Base-by-base conservation (phyloP, 768 basidiomycete genomes). In the Clitopilus passeckerianus region DNA sequence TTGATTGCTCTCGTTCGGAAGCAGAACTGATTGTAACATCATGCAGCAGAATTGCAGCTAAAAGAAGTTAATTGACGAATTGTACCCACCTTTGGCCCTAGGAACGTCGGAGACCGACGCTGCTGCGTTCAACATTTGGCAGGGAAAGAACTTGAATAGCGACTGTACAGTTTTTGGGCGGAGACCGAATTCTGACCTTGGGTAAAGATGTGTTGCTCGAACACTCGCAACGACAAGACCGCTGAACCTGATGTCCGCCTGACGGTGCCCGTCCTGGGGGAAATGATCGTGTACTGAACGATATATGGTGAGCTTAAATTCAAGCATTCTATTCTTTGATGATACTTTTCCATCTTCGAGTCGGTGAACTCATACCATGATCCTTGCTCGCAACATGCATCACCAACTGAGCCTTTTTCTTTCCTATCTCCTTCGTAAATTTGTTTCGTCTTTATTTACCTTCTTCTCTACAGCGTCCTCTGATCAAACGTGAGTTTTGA, bases 301-400 rank as follows among this genome's bases (percentile, higher is more conserved):
- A 4, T 30, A 30, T 30, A 60, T 57, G 68, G 80, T 80, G 70
- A 77, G 78, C 53, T 24, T 30, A 4, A 4, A 30, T 30, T 18
- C 54, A 7, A 63, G 16, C 34, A 6, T 35, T 23, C 64, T 46
- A 34, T 52, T 34, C 22, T 35, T 18, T 81, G 86, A 88, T 84
- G 87, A 89, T 86, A 80, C 64, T 72, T 74, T 30, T 85, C 85
- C 85, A 86, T 71, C 72, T 74, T 68, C 84, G 86, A 87, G 86
- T 77, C 70, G 86, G 86, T 84, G 87, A 89, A 73, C 77, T 71
- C 80, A 71, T 70, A 74, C 76, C 74, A 83, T 87, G 86, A 87
- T 79, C 87, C 87, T 70, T 72, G 73, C 86, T 89, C 86, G 77
- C 69, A 85, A 87, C 87, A 89, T 89, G 87, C 87, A 90, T 81